phyloP scores from a whole-genome alignment of 495 filamentous ascomycete species.

The Neurospora discreta region DNA sequence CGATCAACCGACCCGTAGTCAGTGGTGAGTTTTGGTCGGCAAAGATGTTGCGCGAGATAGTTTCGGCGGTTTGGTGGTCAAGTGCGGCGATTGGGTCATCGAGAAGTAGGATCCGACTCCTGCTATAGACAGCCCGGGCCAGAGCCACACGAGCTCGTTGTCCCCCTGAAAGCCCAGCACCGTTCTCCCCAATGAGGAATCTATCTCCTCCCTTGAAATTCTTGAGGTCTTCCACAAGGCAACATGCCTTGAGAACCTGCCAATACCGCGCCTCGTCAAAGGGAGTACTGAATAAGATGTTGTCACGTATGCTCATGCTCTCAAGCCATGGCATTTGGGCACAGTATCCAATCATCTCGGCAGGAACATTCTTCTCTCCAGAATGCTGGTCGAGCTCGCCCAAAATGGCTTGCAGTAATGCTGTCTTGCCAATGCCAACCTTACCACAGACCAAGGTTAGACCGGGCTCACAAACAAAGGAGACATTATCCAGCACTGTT shows the following conservation, averaged over 20 bases:
- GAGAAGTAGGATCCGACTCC: slow-evolving; percentile 82
- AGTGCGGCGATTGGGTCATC: slow-evolving; percentile 93
- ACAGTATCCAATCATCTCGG: slow-evolving; percentile 68
- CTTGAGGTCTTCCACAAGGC: slow-evolving; percentile 80
- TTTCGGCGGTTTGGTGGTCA: slow-evolving; percentile 73
- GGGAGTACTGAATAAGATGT: slow-evolving; percentile 65
- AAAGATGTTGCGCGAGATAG: slow-evolving; percentile 58
- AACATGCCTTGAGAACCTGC: slow-evolving; percentile 80
- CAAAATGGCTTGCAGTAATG: slow-evolving; percentile 64
- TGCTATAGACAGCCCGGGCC: slow-evolving; percentile 86
- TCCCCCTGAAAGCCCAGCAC: slow-evolving; percentile 89
- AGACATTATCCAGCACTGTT: slow-evolving; percentile 52
- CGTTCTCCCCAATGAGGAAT: slow-evolving; percentile 90
- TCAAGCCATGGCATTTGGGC: slow-evolving; percentile 83
- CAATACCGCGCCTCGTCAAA: slow-evolving; percentile 78
- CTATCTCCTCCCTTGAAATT: slow-evolving; percentile 85
- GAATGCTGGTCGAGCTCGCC: slow-evolving; percentile 61
- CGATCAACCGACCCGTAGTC: slow-evolving; percentile 46
- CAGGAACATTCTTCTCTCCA: slow-evolving; percentile 48
- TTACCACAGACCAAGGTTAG: slow-evolving; percentile 56
- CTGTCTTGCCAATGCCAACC: slow-evolving; percentile 73
- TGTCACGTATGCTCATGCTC: slow-evolving; percentile 81
- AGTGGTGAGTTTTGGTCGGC: slow-evolving; percentile 40
- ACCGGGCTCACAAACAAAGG: slow-evolving; percentile 48
- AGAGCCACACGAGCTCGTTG: slow-evolving; percentile 90